Base-by-base conservation (phyloP, 352 stramenopile genomes). In the Pseudoperonospora humuli region DNA sequence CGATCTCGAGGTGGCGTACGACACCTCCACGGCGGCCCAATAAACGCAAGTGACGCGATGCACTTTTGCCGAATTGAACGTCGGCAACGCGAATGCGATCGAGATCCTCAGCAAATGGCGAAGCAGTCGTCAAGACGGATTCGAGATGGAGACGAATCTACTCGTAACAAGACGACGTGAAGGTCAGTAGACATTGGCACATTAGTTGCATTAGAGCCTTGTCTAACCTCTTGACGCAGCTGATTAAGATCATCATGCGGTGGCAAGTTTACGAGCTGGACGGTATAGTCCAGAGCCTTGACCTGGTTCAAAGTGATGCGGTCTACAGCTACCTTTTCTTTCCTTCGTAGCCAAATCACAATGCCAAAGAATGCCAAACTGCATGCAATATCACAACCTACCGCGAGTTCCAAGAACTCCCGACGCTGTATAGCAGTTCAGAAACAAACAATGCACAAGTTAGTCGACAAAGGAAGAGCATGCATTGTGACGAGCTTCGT, bases 1-100 rank as follows among this genome's bases (percentile, higher is more conserved):
- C 76, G 21, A 77, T 70, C 24, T 88, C 75, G 5, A 92, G 62
- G 18, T 57, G 70, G 5, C 72, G 70, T 13, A 88, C 76, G 31
- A 87, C 41, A n/a, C 39, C 38, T 13, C 79, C 76, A 17, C 79
- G 79, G 24, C 70, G 67, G 14, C 66, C 53, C 5, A 92, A 62
- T 20, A 88, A 42, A 41, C 76, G 68, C 4, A 89, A 39, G 21
- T 85, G 79, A 1, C 63, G 60, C 2, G 73, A 79, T 3, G 45
- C 57, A 29, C 61, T 81, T 46, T 86, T 80, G 13, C 76, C 76
- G 39, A 92, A 92, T 44, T 89, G 75, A 10, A 92, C 70, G 40
- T 92, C 75, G 1, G 76, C 79, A 39, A 92, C 67, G 31, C 60
- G 62, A 34, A 92, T 68, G 19, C 59, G 61, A 29, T 87, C 72